Base-by-base conservation (phyloP, 768 basidiomycete genomes). In the Hygrophoropsis aurantiaca region DNA sequence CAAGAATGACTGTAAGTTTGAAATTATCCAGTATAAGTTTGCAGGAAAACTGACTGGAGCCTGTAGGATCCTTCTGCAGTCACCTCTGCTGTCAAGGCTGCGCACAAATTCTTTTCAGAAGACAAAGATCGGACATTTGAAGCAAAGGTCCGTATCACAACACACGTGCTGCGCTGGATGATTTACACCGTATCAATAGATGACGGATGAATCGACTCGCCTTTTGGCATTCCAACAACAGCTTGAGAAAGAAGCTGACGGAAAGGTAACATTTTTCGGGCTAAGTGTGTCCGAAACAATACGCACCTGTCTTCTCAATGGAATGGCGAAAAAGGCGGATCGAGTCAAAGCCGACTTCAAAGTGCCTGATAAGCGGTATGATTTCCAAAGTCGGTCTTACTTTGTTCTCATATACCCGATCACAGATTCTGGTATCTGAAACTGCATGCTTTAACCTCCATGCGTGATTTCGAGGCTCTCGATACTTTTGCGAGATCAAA, bases 351-450 rank as follows among this genome's bases (percentile, higher is more conserved):
- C 75, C 2, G 95, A 97, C 54, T 98, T 92, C 74, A 94, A 89
- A 61, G 90, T 99, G 1, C 82, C 93, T 1, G 97, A 98, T 61
- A 98, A 94, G 71, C 76, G 95, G 94, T 93, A 43, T 23, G 78
- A 59, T 25, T 32, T 6, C 37, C 24, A 9, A 11, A 13, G 6
- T 30, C 20, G 1, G 3, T 47, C 36, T 24, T 44, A 19, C 19
- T 3, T n/a, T 42, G 21, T 20, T 41, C 15, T 23, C 15, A 24
- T 34, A 15, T 26, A 18, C 8, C 44, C 5, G 20, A 35, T 44
- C 38, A 39, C 24, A 97, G 94, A 40, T 98, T 92, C 68, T 98
- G 94, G 94, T 88, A 92, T 69, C 60, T 92, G 54, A 97, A 97
- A 64, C 66, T 99, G 4, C 80, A 90, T 44, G 88, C 93, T 0